phyloP scores from a whole-genome alignment of 805 yeast species.

The Candida fluviatilis region DNA sequence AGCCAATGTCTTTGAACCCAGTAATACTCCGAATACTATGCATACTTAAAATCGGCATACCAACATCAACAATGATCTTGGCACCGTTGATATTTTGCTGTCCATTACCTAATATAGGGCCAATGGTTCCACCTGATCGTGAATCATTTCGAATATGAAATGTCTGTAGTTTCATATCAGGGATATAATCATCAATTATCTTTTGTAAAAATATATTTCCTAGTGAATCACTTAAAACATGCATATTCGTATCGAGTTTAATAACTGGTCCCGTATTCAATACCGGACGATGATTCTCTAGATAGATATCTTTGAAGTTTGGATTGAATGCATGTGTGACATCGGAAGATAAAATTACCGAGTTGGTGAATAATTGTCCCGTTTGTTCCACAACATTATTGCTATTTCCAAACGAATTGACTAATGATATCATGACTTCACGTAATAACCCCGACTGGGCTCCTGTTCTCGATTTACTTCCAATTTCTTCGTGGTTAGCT shows the following conservation, averaged over 20 bases:
- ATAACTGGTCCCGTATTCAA: slow-evolving; percentile 37
- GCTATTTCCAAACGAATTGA: neutral
- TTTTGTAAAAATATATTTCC: slow-evolving; percentile 22
- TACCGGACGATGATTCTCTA: slow-evolving; percentile 30
- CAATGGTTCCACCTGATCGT: slow-evolving; percentile 42
- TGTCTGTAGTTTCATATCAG: slow-evolving; percentile 26
- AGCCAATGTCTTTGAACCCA: slow-evolving; percentile 37
- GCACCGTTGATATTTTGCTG: slow-evolving; percentile 19
- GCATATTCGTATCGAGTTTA: slow-evolving; percentile 35
- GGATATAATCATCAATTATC: slow-evolving; percentile 16
- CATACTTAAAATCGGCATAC: slow-evolving; percentile 40
- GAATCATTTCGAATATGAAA: slow-evolving; percentile 40
- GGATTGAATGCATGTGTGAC: slow-evolving; percentile 43
- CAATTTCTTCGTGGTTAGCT: slow-evolving; percentile 41
- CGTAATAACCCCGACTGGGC: slow-evolving; percentile 30
- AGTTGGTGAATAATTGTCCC: slow-evolving; percentile 18
- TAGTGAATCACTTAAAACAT: slow-evolving; percentile 33
- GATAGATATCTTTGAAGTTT: slow-evolving; percentile 29
- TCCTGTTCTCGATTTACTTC: slow-evolving; percentile 36
- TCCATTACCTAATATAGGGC: slow-evolving; percentile 37
- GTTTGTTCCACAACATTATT: slow-evolving; percentile 7
- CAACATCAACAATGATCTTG: slow-evolving; percentile 32
- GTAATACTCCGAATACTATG: slow-evolving; percentile 36
- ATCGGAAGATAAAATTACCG: slow-evolving; percentile 37
- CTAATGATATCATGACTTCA: slow-evolving; percentile 1